Evolutionary conservation across 2,329 filamentous ascomycete genomes (phyloP), one percentile per base, ranked within the genome.

Genomic region (Cyanodermella asteris): DNA sequence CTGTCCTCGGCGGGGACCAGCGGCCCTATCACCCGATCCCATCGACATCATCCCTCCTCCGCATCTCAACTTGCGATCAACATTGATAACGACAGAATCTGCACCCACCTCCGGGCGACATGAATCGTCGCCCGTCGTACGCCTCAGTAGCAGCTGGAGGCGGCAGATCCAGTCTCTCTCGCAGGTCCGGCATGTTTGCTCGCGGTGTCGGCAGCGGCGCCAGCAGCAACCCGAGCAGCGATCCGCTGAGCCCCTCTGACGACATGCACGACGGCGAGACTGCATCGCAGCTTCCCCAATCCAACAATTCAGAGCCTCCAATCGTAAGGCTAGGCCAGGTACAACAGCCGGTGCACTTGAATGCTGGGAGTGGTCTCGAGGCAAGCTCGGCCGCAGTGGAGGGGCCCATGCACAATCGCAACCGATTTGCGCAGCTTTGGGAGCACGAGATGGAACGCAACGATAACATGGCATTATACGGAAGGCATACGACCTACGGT

Each of bases 61-160:
- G n/a, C n/a, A n/a, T n/a, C n/a, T n/a, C n/a, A n/a, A n/a, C n/a
- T n/a, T n/a, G n/a, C n/a, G n/a, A n/a, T n/a, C n/a, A n/a, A n/a
- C n/a, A n/a, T n/a, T n/a, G n/a, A n/a, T n/a, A n/a, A n/a, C n/a
- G n/a, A n/a, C n/a, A n/a, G n/a, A n/a, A n/a, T n/a, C n/a, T n/a
- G 3, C 33, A 32, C 24, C 33, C 41, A 26, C 44, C 41, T 35
- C 40, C 49, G 36, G 44, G 50, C 27, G 46, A 49, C 23, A 41
- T 47, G 33, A 51, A 50, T 37, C 56, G 62, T 41, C 53, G 63
- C 35, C 61, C 60, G 20, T 70, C 66, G 25, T 69, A 69, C 48
- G 64, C 65, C 37, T 67, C 64, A 14, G 62, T 69, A 30, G 55
- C 63, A 29, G 60, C 61, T 26, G 63, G 62, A n/a, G n/a, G n/a